Percentiles rank a stretch among this genome's conserved stretches.
These are phyloP conservation scores for Suhomyces taliae DNA, from an alignment of 1,139 yeast genomes.

Conservation along the genomic window DNA sequence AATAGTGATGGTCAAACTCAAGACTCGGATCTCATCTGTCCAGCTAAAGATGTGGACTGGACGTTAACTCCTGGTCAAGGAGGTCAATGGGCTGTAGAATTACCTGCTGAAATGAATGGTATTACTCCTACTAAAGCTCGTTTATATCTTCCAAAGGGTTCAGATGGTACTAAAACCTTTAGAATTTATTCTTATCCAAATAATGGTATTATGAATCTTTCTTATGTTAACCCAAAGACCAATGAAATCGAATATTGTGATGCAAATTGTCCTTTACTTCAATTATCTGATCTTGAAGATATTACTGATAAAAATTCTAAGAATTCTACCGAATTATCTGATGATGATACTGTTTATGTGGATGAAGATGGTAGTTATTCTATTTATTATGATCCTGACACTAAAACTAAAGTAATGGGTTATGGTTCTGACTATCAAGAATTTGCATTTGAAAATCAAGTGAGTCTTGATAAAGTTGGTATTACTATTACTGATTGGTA, in stretches of 20 bases:
- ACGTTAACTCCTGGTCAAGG: conserved; percentile 47
- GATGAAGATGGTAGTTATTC: conserved; percentile 40
- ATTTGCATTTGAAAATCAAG: conserved; percentile 71
- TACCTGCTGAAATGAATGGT: conserved; percentile 54
- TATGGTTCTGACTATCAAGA: conserved; percentile 65
- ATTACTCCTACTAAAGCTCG: conserved; percentile 74
- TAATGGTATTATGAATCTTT: conserved; percentile 86
- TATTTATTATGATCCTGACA: conserved; percentile 40
- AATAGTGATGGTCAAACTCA: conserved; percentile 41
- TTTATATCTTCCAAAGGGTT: conserved; percentile 58
- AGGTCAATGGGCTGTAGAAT: conserved; percentile 67
- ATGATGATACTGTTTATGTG: conserved; percentile 28
- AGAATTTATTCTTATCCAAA: conserved; percentile 78
- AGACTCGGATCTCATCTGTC: conserved; percentile 57
- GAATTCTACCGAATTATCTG: conserved; percentile 21
- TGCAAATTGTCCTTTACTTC: conserved; percentile 77
- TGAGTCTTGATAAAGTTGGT: conserved; percentile 62
- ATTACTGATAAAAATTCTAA: conserved; percentile 24
- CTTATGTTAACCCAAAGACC: conserved; percentile 75
- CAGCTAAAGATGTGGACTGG: conserved; percentile 57
- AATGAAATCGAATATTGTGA: conserved; percentile 65
- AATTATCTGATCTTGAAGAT: conserved; percentile 29
- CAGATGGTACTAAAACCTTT: conserved; percentile 61
- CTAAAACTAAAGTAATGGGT: conserved; percentile 45
- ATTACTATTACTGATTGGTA: conserved; percentile 70